These are phyloP conservation scores for Oxytropis ochrocephala DNA, from an alignment of 306 rosid species.

Conservation along the genomic window DNA sequence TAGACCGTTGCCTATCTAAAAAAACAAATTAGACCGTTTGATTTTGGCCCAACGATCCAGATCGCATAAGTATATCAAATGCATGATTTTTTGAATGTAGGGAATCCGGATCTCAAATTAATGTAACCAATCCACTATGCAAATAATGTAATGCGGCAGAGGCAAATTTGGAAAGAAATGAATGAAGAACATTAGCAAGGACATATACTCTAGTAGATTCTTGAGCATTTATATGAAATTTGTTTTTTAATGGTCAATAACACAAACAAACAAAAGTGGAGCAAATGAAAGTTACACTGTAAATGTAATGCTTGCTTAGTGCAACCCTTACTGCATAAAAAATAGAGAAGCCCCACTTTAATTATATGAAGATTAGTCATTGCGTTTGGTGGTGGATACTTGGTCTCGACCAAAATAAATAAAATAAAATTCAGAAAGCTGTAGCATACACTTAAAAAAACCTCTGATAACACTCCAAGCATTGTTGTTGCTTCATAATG, in stretches of 20 bases:
- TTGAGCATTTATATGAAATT: background rate
- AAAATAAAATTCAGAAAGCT: background rate
- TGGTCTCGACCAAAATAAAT: too few species aligned
- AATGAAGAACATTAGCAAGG: background rate
- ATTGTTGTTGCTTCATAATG: background rate
- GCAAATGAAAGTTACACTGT: constrained; percentile 11
- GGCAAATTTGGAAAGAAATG: background rate
- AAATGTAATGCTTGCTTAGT: constrained; percentile 12
- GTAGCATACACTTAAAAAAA: background rate
- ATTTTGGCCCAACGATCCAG: background rate
- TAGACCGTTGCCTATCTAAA: too few species aligned
- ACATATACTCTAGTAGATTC: constrained; percentile 4
- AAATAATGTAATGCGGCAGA: constrained; percentile 19
- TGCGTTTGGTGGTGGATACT: too few species aligned
- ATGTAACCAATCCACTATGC: constrained; percentile 32
- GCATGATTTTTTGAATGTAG: background rate
- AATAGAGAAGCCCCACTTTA: background rate
- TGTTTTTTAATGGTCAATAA: background rate
- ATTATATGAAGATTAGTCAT: background rate
- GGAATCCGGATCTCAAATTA: background rate
- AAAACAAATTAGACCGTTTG: background rate
- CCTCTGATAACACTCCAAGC: background rate
- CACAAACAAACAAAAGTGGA: background rate
- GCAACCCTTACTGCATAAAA: background rate
- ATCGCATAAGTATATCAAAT: background rate